phyloP scores from a whole-genome alignment of 192 early-diverging fungal species.

The Rhizoclosmatium sp. region DNA sequence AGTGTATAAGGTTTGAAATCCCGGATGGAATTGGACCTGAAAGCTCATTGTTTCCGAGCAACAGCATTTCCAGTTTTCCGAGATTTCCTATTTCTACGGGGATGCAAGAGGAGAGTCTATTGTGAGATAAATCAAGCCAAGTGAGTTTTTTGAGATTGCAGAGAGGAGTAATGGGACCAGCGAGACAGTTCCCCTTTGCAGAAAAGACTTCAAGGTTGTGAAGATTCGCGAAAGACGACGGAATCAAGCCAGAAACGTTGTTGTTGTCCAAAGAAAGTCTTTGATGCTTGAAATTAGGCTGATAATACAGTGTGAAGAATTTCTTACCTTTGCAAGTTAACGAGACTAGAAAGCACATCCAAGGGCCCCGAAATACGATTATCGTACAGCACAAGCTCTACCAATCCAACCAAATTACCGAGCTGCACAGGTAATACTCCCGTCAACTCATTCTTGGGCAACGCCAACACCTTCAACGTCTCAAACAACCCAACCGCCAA shows the following conservation, averaged over 20 bases:
- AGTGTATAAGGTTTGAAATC: not conserved
- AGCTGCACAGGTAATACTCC: not conserved
- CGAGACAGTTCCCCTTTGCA: conserved; percentile 1
- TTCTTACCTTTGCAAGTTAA: no score
- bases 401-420: not conserved
- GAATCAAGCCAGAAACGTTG: not conserved
- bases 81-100: not conserved
- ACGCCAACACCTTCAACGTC: no score
- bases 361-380: conserved; percentile 21
- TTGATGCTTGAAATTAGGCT: no score
- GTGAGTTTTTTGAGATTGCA: not conserved
- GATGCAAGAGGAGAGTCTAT: not conserved
- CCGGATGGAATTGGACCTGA: not conserved
- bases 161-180: conserved; percentile 17
- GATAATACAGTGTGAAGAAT: no score
- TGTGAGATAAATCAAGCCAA: not conserved
- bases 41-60: not conserved
- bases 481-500: no score
- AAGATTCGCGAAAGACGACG: not conserved
- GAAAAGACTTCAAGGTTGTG: not conserved
- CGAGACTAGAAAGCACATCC: no score
- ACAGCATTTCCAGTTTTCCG: not conserved
- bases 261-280: no score
- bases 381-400: not conserved
- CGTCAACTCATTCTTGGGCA: not conserved